Conservation (phyloP, 805 yeast species). For the Soucietia sequanensis region DNA sequence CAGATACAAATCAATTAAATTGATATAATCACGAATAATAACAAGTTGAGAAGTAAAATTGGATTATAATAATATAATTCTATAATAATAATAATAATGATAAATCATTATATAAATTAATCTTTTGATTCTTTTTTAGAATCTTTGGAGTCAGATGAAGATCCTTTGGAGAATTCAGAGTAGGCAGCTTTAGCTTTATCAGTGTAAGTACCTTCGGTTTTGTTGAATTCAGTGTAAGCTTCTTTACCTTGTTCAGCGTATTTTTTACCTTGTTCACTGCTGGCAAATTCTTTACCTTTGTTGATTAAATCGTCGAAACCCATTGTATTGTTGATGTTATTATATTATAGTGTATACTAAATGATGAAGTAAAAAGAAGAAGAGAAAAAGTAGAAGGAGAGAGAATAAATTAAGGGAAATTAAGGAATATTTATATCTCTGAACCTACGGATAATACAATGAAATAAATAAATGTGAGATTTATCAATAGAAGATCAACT, state of each 20-base stretch:
- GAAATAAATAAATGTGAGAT: no score
- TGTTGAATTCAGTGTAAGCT: slow-evolving; percentile 32
- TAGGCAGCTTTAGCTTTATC: slow-evolving; percentile 38
- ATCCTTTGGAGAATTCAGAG: slow-evolving; percentile 24
- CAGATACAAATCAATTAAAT: no score
- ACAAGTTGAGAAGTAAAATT: no score
- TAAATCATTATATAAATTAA: no score
- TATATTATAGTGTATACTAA: background rate
- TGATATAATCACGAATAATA: no score
- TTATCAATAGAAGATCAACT: no score
- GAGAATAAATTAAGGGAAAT: background rate
- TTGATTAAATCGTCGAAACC: slow-evolving; percentile 30
- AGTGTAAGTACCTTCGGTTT: slow-evolving; percentile 24
- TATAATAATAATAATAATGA: no score
- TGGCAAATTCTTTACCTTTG: slow-evolving; percentile 28
- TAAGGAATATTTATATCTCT: background rate
- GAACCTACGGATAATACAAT: background rate
- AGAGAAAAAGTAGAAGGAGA: slow-evolving; percentile 1
- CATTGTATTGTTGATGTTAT: slow-evolving; percentile 15
- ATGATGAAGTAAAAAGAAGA: background rate
- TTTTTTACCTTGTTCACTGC: slow-evolving; percentile 23
- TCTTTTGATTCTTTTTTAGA: no score
- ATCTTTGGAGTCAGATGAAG: slow-evolving; percentile 12
- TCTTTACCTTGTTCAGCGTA: slow-evolving; percentile 33
- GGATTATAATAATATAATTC: no score